A percentile compares a stretch with the other conserved stretches of the same genome.
phyloP scores from a whole-genome alignment of 352 stramenopile genomes.

The Pythium pyrilobum region DNA sequence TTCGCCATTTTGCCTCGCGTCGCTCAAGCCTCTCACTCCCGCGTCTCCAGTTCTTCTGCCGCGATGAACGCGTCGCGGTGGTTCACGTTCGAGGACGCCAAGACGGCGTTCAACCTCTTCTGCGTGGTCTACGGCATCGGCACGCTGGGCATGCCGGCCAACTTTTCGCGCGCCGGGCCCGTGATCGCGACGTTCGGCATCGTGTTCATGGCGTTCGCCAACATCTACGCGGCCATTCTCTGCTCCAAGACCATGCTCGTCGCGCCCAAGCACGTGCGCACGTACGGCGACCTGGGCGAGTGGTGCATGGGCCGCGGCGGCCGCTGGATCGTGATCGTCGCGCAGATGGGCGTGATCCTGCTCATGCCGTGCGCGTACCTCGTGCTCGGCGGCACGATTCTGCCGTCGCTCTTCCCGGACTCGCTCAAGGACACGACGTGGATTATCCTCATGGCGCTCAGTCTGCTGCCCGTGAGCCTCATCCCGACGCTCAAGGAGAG shows the following conservation, averaged over 20 bases:
- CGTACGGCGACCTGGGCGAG: slow-evolving; percentile 56
- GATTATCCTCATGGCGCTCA: slow-evolving; percentile 61
- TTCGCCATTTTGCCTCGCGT: slow-evolving; percentile 8
- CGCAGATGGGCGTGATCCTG: slow-evolving; percentile 51
- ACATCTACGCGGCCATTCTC: slow-evolving; percentile 55
- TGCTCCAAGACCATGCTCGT: slow-evolving; percentile 56
- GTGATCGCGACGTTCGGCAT: slow-evolving; percentile 40
- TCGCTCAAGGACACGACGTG: slow-evolving; percentile 43
- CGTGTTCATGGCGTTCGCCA: slow-evolving; percentile 62
- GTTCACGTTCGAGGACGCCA: slow-evolving; percentile 53
- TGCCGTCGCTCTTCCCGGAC: slow-evolving; percentile 43
- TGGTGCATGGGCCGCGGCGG: slow-evolving; percentile 43
- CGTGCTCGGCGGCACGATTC: slow-evolving; percentile 46
- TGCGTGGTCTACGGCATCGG: slow-evolving; percentile 67
- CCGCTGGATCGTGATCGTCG: slow-evolving; percentile 44
- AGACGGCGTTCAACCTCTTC: slow-evolving; percentile 55
- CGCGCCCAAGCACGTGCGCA: slow-evolving; percentile 45
- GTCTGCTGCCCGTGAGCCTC: slow-evolving; percentile 41
- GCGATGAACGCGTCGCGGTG: slow-evolving; percentile 21
- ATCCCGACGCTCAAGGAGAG: slow-evolving; percentile 62
- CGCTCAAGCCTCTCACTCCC: background rate
- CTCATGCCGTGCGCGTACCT: slow-evolving; percentile 53
- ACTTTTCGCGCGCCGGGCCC: slow-evolving; percentile 58
- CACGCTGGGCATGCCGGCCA: slow-evolving; percentile 63
- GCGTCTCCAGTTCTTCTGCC: background rate